Evolutionary conservation across 116 monocot species (phyloP).

Genomic region (Papilionanthe hybrid): DNA sequence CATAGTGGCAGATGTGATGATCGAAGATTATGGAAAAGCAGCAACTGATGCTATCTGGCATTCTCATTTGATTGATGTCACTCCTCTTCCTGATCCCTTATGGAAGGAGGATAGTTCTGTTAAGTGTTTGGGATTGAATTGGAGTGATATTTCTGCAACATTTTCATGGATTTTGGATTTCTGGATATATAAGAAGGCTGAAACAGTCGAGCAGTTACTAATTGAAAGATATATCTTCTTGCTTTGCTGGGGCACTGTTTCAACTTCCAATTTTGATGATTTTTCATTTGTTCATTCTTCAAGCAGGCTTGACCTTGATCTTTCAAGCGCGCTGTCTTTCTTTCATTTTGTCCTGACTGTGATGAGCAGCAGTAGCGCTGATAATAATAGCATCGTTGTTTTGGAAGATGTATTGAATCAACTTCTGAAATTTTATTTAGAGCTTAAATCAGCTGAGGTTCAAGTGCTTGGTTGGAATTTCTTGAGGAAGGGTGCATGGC

Average conservation of each 20-base stretch:
- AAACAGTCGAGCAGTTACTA: conserved; percentile 61
- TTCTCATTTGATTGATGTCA: conserved; percentile 77
- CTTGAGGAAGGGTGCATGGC: conserved; percentile 47
- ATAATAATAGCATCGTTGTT: conserved; percentile 16
- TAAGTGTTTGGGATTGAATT: conserved; percentile 41
- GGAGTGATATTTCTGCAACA: conserved; percentile 25
- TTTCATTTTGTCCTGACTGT: conserved; percentile 46
- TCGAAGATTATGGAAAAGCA: conserved; percentile 40
- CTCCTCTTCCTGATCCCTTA: conserved; percentile 13
- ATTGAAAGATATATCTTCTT: conserved; percentile 83
- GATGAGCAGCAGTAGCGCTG: conserved; percentile 12
- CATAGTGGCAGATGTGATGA: conserved; percentile 25
- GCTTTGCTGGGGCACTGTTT: conserved; percentile 70
- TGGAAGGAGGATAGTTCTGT: conserved; percentile 25
- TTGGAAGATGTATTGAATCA: conserved; percentile 27
- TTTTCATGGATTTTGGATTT: conserved; percentile 56
- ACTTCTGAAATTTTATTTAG: conserved; percentile 36
- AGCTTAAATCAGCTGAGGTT: conserved; percentile 8
- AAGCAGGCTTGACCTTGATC: conserved; percentile 18
- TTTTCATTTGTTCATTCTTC: conserved; percentile 5
- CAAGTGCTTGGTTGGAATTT: conserved; percentile 57
- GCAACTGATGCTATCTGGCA: conserved; percentile 33
- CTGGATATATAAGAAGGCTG: conserved; percentile 71
- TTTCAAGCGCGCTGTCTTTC: conserved; percentile 29
- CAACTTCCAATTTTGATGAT: conserved; percentile 17